Conservation (phyloP, 2,329 filamentous ascomycete species). For the Penicillium brevicompactum region DNA sequence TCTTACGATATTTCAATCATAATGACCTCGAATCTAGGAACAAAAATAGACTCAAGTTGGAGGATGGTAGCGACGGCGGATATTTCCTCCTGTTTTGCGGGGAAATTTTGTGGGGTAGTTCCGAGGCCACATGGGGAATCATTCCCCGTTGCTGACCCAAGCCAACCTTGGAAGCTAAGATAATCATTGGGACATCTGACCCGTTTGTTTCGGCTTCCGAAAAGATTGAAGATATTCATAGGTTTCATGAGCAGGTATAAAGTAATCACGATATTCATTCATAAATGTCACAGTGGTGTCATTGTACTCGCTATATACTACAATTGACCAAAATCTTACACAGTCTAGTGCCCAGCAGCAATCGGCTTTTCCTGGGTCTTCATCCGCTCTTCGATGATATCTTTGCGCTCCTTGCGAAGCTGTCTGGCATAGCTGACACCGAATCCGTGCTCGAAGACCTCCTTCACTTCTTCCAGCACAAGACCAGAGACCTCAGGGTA, state of each 20-base stretch:
- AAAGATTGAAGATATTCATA: neutral
- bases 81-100: slow-evolving; percentile 6
- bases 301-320: neutral
- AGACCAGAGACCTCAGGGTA: slow-evolving; percentile 29
- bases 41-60: no score
- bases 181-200: neutral
- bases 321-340: neutral
- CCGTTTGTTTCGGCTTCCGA: no score
- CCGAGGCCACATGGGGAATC: neutral
- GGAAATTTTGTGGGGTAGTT: neutral
- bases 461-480: slow-evolving; percentile 36
- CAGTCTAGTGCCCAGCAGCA: slow-evolving; percentile 3
- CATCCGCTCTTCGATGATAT: slow-evolving; percentile 29
- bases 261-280: neutral
- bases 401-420: slow-evolving; percentile 40
- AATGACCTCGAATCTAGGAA: no score
- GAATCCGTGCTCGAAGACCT: slow-evolving; percentile 55
- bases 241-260: neutral
- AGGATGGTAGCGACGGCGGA: neutral
- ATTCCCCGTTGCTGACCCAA: neutral
- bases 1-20: no score
- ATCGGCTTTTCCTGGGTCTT: slow-evolving; percentile 17
- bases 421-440: slow-evolving; percentile 47
- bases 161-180: neutral
- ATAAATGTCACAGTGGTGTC: neutral